Evolutionary conservation across 1,139 yeast genomes (phyloP), one percentile per base, ranked within the genome.

Genomic region (Candida tropicalis): DNA sequence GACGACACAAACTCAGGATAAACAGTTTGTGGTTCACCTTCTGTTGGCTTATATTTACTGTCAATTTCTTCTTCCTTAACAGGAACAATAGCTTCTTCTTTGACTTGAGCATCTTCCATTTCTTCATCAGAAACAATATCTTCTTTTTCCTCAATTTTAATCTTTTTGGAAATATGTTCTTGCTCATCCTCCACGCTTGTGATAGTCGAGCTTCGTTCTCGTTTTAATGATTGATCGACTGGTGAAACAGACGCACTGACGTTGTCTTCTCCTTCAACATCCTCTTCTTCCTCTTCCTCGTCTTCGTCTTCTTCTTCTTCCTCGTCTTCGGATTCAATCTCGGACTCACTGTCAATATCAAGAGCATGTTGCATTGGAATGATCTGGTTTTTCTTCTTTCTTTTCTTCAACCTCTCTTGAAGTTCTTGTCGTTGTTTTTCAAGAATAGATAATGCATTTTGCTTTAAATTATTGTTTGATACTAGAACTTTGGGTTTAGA

Each of bases 331-430:
- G 39, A 37, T 15, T 37, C 35, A 4, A 34, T 29, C 5, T 65
- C 77, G 40, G 70, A 68, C 5, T 66, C 69, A 29, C 70, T 63
- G 43, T 73, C 78, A 48, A 67, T 79, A 53, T 87, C 84, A 49
- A 87, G 74, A 1, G 84, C 80, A 64, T 87, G 93, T 43, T 83
- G 84, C 82, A 86, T 75, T 1, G 95, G 95, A 36, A 83, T 63
- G 40, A 71, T 53, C 27, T 56, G 58, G 50, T 59, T 63, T 56
- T 61, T 58, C 37, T 40, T 50, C 40, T 49, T 53, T 56, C 61
- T 58, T 37, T 41, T 50, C 40, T 49, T 53, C 31, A 79, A 61
- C 22, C 62, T 54, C 18, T 53, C 53, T 29, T 56, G 56, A 13
- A 39, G 34, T 25, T 53, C 55, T 32, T 53, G 52, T 42, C 58